These are phyloP conservation scores for Boechera divaricarpa DNA, from an alignment of 345 rosid species.

Conservation along the genomic window DNA sequence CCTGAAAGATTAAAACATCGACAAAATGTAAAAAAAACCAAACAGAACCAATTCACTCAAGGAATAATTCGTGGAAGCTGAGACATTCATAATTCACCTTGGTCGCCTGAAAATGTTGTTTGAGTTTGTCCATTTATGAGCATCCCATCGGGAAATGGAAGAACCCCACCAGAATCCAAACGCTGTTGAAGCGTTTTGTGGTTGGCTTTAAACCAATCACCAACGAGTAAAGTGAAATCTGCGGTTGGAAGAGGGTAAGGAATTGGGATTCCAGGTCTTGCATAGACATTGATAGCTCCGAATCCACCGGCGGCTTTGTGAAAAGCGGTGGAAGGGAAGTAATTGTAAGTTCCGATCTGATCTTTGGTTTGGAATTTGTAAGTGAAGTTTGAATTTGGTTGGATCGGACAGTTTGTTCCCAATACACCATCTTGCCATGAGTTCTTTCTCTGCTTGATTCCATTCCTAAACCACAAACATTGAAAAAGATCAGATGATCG, in stretches of 20 bases:
- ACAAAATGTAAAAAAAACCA: neutral
- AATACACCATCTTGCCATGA: conserved; percentile 89
- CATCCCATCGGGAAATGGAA: conserved; percentile 70
- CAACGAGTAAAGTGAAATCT: conserved; percentile 77
- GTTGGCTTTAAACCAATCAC: conserved; percentile 85
- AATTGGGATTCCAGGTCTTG: conserved; percentile 73
- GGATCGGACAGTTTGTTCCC: conserved; percentile 92
- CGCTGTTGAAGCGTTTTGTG: conserved; percentile 54
- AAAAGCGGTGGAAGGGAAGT: conserved; percentile 79
- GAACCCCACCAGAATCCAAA: conserved; percentile 69
- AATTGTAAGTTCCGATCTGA: conserved; percentile 84
- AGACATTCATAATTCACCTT: conserved; percentile 48
- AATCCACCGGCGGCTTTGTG: conserved; percentile 92
- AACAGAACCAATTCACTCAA: neutral
- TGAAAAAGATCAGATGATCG: neutral
- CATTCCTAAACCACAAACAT: conserved; percentile 62
- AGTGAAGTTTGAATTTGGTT: conserved; percentile 80
- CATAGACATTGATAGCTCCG: conserved; percentile 68
- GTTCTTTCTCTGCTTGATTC: conserved; percentile 85
- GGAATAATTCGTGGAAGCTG: neutral
- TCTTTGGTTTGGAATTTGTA: conserved; percentile 88
- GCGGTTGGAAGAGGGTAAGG: conserved; percentile 73
- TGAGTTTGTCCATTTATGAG: conserved; percentile 68
- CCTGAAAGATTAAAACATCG: conserved; percentile 51
- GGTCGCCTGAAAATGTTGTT: conserved; percentile 59